phyloP scores from a whole-genome alignment of 2,329 filamentous ascomycete species.

The Aaosphaeria pasadenensis region DNA sequence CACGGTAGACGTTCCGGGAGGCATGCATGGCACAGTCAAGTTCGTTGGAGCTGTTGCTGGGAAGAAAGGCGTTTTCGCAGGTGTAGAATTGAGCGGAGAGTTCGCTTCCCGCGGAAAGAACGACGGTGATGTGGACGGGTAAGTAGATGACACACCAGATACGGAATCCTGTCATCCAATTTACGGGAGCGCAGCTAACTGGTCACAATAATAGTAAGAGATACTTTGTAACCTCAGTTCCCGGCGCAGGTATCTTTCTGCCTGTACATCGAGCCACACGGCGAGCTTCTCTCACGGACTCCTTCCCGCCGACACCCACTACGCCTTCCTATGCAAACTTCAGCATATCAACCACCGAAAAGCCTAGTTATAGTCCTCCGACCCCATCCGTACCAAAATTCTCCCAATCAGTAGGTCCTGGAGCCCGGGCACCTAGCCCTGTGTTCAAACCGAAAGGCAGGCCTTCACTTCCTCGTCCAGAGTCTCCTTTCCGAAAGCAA shows the following conservation, averaged over 20 bases:
- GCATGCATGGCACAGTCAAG: conserved; percentile 85
- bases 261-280: conserved; percentile 77
- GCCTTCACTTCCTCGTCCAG: conserved; percentile 79
- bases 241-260: conserved; percentile 89
- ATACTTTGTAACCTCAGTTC: conserved; percentile 78
- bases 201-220: conserved; percentile 40
- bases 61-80: conserved; percentile 88
- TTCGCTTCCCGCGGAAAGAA: conserved; percentile 88
- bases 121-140: conserved; percentile 94
- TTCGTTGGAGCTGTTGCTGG: conserved; percentile 85
- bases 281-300: conserved; percentile 57
- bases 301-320: conserved; percentile 65
- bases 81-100: conserved; percentile 81
- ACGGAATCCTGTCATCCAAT: not conserved
- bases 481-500: conserved; percentile 74
- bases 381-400: conserved; percentile 72
- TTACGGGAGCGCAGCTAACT: not conserved
- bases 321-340: conserved; percentile 57
- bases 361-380: conserved; percentile 34
- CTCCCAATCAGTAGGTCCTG: conserved; percentile 81
- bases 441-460: conserved; percentile 66
- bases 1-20: conserved; percentile 84
- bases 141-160: conserved; percentile 31
- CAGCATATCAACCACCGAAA: conserved; percentile 57
- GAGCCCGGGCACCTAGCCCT: conserved; percentile 66